phyloP scores from a whole-genome alignment of 495 filamentous ascomycete species.

The Apodospora peruviana region DNA sequence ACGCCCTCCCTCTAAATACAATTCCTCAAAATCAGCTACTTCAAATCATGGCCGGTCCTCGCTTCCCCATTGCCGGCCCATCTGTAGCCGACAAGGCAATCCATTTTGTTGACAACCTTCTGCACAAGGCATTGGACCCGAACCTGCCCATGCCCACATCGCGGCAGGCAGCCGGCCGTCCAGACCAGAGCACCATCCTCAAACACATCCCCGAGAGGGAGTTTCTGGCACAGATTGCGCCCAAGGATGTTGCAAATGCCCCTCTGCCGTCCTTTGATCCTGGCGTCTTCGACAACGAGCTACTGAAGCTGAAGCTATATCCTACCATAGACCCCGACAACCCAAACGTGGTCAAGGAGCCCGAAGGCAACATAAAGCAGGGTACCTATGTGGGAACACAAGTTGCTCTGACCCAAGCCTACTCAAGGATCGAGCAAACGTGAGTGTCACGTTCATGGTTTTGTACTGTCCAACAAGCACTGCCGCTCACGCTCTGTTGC shows the following conservation, averaged over 20 bases:
- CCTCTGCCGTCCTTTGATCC: conserved; percentile 26
- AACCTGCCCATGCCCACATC: conserved; percentile 15
- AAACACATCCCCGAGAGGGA: conserved; percentile 22
- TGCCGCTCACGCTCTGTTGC: background rate
- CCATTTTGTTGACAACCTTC: conserved; percentile 8
- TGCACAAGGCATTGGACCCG: conserved; percentile 11
- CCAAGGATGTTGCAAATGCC: conserved; percentile 16
- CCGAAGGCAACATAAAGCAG: conserved; percentile 21
- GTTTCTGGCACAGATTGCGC: conserved; percentile 16
- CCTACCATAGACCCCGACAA: conserved; percentile 19
- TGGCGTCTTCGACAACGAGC: conserved; percentile 26
- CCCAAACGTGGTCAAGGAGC: conserved; percentile 10
- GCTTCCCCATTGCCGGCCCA: background rate
- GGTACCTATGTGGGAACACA: conserved; percentile 35
- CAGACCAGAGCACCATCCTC: conserved; percentile 21
- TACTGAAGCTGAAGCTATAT: conserved; percentile 24
- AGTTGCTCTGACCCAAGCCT: conserved; percentile 34
- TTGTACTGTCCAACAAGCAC: background rate
- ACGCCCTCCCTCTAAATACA: too few relatives aligned
- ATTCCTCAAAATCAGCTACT: too few relatives aligned
- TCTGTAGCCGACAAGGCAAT: background rate
- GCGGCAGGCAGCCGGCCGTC: conserved; percentile 5
- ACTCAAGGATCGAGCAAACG: conserved; percentile 33
- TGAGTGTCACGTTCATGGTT: conserved; percentile 13
- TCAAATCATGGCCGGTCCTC: conserved; percentile 11